Evolutionary conservation across 352 stramenopile species (phyloP), one percentile per base, ranked within the genome.

Genomic region (Pythium aristosporum): DNA sequence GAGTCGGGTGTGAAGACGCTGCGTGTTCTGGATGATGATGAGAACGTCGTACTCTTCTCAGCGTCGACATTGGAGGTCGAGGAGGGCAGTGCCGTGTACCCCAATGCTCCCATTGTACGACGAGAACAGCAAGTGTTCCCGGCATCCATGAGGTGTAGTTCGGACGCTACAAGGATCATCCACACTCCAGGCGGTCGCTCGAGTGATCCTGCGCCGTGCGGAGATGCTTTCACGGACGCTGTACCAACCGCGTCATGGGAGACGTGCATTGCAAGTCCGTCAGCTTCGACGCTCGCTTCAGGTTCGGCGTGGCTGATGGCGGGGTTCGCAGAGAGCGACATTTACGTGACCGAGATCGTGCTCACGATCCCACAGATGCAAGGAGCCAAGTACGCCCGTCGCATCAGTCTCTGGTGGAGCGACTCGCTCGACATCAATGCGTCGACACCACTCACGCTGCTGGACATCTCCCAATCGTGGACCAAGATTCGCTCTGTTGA

Each of bases 251-350:
- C 28, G 15, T 7, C 57, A 8, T 87, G 72, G 76, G 65, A 85
- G 51, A 65, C 61, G 21, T 86, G 80, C 57, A 82, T 82, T 28
- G 28, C 39, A 16, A 80, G 84, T 23, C 54, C 64, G 5, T 75
- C 13, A 20, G 74, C 73, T 3, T 9, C 37, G 0, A 63, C 68
- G 12, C 47, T 89, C 9, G 60, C 73, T 10, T n/a, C 16, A n/a
- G 78, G 76, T 3, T 86, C 74, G 48, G 63, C 78, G 11, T 89
- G 80, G 80, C 65, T 87, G 23, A 81, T 89, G 66, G 76, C 76
- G 37, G 76, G 73, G 0, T 87, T 87, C 63, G 42, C 67, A 1
- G 50, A 61, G 18, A 53, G 41, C 30, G 52, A 62, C 9, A 62
- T 64, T 15, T 83, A 80, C 28, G 30, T 87, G 32, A 82, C 80